Evolutionary conservation across 768 basidiomycete species (phyloP).

Genomic region (Tulasnella sp.): DNA sequence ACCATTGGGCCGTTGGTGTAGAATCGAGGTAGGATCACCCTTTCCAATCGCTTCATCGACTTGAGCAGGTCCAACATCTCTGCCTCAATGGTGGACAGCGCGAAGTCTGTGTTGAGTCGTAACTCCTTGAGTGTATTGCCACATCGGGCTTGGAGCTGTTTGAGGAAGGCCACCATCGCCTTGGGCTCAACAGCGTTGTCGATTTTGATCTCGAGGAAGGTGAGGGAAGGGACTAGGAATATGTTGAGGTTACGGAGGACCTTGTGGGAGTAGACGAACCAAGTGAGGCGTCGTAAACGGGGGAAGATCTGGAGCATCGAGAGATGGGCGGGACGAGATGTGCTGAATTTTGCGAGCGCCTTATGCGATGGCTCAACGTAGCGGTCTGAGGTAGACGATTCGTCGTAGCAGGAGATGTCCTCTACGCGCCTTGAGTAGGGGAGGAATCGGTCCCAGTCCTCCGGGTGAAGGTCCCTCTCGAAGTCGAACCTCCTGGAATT

Average conservation of each 20-base stretch:
- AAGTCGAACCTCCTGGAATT: constrained; percentile 4
- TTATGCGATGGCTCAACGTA: constrained; percentile 9
- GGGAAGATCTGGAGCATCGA: constrained; percentile 4
- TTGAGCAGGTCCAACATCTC: constrained; percentile 6
- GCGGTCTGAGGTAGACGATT: background rate
- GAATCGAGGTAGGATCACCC: constrained; percentile 11
- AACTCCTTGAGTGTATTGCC: background rate
- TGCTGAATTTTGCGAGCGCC: constrained; percentile 8
- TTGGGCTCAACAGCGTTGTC: constrained; percentile 11
- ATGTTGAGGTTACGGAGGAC: constrained; percentile 5
- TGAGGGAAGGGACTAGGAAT: constrained; percentile 9
- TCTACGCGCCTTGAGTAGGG: constrained; percentile 6
- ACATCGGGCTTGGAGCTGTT: constrained; percentile 9
- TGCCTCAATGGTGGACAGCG: constrained; percentile 1
- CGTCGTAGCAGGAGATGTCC: constrained; percentile 3
- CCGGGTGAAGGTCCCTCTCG: constrained; percentile 9
- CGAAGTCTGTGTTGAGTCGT: constrained; percentile 10
- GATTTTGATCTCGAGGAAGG: constrained; percentile 12
- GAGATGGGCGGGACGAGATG: background rate
- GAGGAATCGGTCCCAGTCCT: constrained; percentile 8
- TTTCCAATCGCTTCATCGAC: background rate
- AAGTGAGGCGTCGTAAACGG: background rate
- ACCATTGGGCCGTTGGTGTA: constrained; percentile 1
- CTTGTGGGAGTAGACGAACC: constrained; percentile 12
- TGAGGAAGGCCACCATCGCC: constrained; percentile 9